Base-by-base conservation (phyloP, 257 asterid species). In the Euphrasia confusa region DNA sequence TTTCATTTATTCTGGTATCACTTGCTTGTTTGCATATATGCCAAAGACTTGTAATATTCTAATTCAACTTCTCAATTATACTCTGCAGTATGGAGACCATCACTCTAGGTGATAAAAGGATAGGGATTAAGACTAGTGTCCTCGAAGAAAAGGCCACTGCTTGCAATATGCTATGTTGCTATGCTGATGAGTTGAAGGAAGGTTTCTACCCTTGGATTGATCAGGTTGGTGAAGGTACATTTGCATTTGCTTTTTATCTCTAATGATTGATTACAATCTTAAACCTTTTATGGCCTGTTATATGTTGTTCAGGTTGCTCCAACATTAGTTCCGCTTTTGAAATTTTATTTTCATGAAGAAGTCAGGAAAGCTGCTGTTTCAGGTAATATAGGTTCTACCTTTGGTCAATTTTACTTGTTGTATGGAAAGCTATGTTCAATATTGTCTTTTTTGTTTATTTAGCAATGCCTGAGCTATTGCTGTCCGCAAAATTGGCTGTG, bases 141-240 rank as follows among this genome's bases (percentile, higher is more conserved):
- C 83, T 93, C 6, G 99, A 93, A 82, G 99, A 93, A 65, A 92
- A 93, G 71, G 97, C 99, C 75, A 93, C 99, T 40, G 96, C 97
- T 61, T 93, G 97, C 77, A 93, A 93, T 80, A 93, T 93, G 99
- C 75, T 93, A 14, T 93, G 99, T 66, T 93, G 99, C 82, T 93
- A 93, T 77, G 99, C 99, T 17, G 97, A 89, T 75, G 96, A 93
- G 84, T 68, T 93, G 78, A 93, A 89, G 73, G 99, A 93, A 75
- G 97, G 99, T 72, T 93, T 89, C 80, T 93, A 76, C 77, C 99
- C 99, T 9, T 93, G 97, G 97, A 89, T 93, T 32, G 99, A 93
- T 74, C 97, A 93, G 96, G 99, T 92, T 71, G 66, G 87, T 76
- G 28, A 68, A 58, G 49, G 64, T 75, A 26, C 48, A 45, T 47